These are phyloP conservation scores for Mytilinidion resinicola DNA, from an alignment of 495 filamentous ascomycete species.

Conservation along the genomic window DNA sequence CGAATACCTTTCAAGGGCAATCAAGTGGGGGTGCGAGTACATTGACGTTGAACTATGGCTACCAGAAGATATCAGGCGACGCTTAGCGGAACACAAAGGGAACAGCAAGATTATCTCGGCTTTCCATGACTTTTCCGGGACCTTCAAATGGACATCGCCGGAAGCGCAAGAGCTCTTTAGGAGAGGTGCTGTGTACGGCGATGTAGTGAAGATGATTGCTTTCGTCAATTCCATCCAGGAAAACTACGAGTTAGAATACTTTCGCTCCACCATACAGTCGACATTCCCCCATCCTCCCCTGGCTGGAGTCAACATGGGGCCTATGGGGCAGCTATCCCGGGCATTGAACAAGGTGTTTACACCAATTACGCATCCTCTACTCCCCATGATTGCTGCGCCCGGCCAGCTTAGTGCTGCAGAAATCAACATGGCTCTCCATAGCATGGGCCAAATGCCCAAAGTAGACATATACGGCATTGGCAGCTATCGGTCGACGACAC, in stretches of 20 bases:
- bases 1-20: conserved; percentile 67
- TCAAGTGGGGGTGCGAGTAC: conserved; percentile 83
- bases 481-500: conserved; percentile 61
- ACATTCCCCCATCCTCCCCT: conserved; percentile 61
- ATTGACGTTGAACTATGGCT: conserved; percentile 83
- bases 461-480: conserved; percentile 74
- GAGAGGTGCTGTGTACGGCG: conserved; percentile 64
- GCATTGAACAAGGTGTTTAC: conserved; percentile 78
- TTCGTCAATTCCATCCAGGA: conserved; percentile 70
- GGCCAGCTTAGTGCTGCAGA: conserved; percentile 78
- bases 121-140: conserved; percentile 79
- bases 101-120: conserved; percentile 78
- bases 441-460: conserved; percentile 73
- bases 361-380: conserved; percentile 74
- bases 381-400: conserved; percentile 78
- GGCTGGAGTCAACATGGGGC: conserved; percentile 83
- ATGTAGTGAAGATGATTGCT: conserved; percentile 85
- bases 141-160: conserved; percentile 71
- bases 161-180: conserved; percentile 62
- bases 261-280: conserved; percentile 65
- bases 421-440: conserved; percentile 70
- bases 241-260: conserved; percentile 83
- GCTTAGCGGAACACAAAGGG: conserved; percentile 61
- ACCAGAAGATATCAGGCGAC: conserved; percentile 63
- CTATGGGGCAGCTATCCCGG: conserved; percentile 71